phyloP scores from a whole-genome alignment of 192 early-diverging fungal species.

The Coemansia sp. region DNA sequence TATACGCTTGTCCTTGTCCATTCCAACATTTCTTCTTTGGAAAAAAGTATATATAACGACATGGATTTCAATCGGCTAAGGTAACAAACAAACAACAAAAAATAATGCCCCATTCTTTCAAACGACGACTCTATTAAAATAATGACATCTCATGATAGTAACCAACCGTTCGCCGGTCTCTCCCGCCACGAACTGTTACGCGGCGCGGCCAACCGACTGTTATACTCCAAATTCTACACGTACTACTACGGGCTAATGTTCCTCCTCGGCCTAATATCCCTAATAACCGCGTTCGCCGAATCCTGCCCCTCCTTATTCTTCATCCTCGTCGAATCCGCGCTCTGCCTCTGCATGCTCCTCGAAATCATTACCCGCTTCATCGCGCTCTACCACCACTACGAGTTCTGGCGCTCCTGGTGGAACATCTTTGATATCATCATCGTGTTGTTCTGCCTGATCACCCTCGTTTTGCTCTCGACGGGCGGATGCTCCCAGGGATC shows the following conservation, averaged over 20 bases:
- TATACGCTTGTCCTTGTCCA: too few relatives aligned
- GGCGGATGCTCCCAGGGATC: constrained; percentile 64
- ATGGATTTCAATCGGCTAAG: constrained; percentile 42
- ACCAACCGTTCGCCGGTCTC: constrained; percentile 43
- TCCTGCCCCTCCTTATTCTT: constrained; percentile 64
- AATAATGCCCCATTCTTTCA: background rate
- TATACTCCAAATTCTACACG: constrained; percentile 61
- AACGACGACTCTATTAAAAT: too few relatives aligned
- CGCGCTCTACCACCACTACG: constrained; percentile 54
- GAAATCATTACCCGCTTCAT: constrained; percentile 66
- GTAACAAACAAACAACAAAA: constrained; percentile 5
- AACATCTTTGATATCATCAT: constrained; percentile 73
- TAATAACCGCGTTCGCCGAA: constrained; percentile 46
- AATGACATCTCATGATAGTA: background rate
- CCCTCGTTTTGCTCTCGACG: constrained; percentile 62
- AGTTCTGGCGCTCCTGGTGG: constrained; percentile 59
- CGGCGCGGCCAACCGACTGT: constrained; percentile 58
- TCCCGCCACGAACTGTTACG: constrained; percentile 53
- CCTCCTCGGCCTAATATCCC: constrained; percentile 49
- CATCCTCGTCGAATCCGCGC: constrained; percentile 65
- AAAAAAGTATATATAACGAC: too few relatives aligned
- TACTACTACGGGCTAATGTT: constrained; percentile 55
- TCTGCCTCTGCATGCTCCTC: constrained; percentile 73
- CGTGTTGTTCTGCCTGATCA: constrained; percentile 66
- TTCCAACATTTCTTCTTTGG: too few relatives aligned